phyloP scores from a whole-genome alignment of 2,329 filamentous ascomycete species.

The Ascochyta koolunga region DNA sequence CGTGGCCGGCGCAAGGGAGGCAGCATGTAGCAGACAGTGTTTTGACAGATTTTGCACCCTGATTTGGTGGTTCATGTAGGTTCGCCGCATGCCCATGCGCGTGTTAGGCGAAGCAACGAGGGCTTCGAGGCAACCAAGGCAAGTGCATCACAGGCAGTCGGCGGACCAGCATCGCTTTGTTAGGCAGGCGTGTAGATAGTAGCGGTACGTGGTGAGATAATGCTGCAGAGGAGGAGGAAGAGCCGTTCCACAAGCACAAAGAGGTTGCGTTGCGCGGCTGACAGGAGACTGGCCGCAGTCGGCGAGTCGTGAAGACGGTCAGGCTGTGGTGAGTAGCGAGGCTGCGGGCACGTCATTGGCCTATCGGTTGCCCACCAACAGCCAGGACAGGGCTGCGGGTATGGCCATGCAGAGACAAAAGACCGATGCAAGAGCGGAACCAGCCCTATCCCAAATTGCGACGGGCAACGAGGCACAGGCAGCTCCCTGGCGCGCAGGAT shows the following conservation, averaged over 20 bases:
- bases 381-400: conserved; percentile 21
- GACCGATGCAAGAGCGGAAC: conserved; percentile 38
- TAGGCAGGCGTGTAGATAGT: conserved; percentile 18
- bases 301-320: conserved; percentile 35
- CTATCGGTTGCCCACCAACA: conserved; percentile 34
- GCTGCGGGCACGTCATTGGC: conserved; percentile 34
- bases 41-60: conserved; percentile 33
- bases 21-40: conserved; percentile 32
- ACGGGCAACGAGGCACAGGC: conserved; percentile 22
- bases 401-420: conserved; percentile 24
- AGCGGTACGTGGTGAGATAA: background rate
- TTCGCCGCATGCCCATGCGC: conserved; percentile 27
- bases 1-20: conserved; percentile 34
- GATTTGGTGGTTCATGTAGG: conserved; percentile 36
- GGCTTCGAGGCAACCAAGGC: conserved; percentile 25
- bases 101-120: conserved; percentile 29
- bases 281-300: conserved; percentile 34
- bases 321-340: conserved; percentile 21
- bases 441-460: conserved; percentile 42
- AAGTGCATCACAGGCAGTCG: conserved; percentile 10
- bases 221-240: conserved; percentile 4
- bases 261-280: conserved; percentile 36
- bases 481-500: conserved; percentile 25
- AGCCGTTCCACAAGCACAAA: too few species aligned
- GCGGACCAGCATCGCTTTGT: conserved; percentile 29